These are phyloP conservation scores for Canavalia ensiformis DNA, from an alignment of 306 rosid genomes.

Conservation along the genomic window DNA sequence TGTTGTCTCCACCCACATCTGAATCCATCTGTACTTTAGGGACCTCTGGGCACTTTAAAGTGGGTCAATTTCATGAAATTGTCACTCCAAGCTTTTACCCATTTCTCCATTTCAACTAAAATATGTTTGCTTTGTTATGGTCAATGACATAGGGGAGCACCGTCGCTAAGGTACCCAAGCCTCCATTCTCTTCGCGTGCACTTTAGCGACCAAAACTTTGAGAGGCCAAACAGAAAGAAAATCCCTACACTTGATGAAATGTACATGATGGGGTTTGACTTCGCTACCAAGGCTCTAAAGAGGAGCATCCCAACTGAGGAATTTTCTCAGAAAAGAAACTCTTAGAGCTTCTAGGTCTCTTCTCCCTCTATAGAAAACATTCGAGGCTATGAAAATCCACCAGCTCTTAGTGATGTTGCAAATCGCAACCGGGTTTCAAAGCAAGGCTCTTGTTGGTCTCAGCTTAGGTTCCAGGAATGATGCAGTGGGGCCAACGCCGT, in stretches of 20 bases:
- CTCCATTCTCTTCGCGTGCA: conserved; percentile 68
- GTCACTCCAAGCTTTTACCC: too few relatives aligned
- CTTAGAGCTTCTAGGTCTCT: conserved; percentile 76
- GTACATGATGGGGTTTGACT: conserved; percentile 60
- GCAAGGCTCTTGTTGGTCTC: too few relatives aligned
- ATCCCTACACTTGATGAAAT: conserved; percentile 75
- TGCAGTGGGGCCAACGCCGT: too few relatives aligned
- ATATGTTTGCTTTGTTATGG: conserved; percentile 38
- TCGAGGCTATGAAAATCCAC: conserved; percentile 39
- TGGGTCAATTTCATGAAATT: too few relatives aligned
- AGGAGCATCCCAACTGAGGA: conserved; percentile 63
- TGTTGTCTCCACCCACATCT: too few relatives aligned
- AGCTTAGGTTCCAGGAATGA: too few relatives aligned
- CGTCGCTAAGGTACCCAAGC: conserved; percentile 79
- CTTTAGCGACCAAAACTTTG: conserved; percentile 51
- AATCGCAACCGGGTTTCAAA: conserved; percentile 35
- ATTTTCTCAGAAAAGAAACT: conserved; percentile 54
- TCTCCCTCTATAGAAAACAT: conserved; percentile 25
- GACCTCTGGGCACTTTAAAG: too few relatives aligned
- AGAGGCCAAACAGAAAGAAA: conserved; percentile 54
- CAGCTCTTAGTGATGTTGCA: conserved; percentile 24
- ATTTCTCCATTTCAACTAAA: too few relatives aligned
- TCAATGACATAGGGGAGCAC: conserved; percentile 57
- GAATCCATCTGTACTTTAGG: too few relatives aligned
- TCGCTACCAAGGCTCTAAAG: conserved; percentile 61